Percentiles rank a stretch among this genome's conserved stretches.
Evolutionary conservation across 2,329 filamentous ascomycete species (phyloP).

Genomic region (Paecilomyces sp.): DNA sequence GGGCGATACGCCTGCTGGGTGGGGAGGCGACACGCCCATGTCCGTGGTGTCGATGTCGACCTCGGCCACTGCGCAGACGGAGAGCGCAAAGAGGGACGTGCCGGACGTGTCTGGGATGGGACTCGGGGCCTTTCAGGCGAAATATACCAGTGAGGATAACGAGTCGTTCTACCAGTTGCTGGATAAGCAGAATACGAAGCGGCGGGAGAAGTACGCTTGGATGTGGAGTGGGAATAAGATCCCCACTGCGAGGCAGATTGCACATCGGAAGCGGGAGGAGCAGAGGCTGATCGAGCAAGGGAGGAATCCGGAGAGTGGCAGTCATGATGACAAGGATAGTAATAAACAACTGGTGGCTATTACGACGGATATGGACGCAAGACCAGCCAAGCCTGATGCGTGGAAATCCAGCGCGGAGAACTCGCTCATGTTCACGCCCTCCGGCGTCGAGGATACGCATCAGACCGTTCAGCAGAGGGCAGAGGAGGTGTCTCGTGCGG

Average conservation of each 20-base stretch:
- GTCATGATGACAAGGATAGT: slow-evolving; percentile 36
- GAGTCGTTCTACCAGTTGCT: slow-evolving; percentile 91
- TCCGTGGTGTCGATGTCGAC: slow-evolving; percentile 43
- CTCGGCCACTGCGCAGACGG: slow-evolving; percentile 28
- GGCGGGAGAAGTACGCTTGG: slow-evolving; percentile 79
- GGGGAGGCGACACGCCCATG: slow-evolving; percentile 66
- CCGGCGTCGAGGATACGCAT: slow-evolving; percentile 45
- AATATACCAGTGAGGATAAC: slow-evolving; percentile 96
- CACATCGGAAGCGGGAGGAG: slow-evolving; percentile 48
- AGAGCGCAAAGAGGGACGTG: slow-evolving; percentile 30
- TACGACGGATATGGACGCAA: slow-evolving; percentile 55
- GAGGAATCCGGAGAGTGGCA: slow-evolving; percentile 47
- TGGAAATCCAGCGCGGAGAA: slow-evolving; percentile 75
- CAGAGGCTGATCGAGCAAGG: slow-evolving; percentile 64
- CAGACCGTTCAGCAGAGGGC: slow-evolving; percentile 60
- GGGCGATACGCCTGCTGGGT: slow-evolving; percentile 38
- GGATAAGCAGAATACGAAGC: slow-evolving; percentile 82
- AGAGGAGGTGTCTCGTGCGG: slow-evolving; percentile 64
- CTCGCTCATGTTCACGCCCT: slow-evolving; percentile 69
- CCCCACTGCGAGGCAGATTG: slow-evolving; percentile 54
- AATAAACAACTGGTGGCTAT: slow-evolving; percentile 55
- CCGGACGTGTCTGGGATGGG: slow-evolving; percentile 69
- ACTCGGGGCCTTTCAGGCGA: slow-evolving; percentile 77
- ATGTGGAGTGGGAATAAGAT: slow-evolving; percentile 85
- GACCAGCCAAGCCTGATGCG: slow-evolving; percentile 68